phyloP scores from a whole-genome alignment of 805 yeast genomes.

The Lachancea fermentati region DNA sequence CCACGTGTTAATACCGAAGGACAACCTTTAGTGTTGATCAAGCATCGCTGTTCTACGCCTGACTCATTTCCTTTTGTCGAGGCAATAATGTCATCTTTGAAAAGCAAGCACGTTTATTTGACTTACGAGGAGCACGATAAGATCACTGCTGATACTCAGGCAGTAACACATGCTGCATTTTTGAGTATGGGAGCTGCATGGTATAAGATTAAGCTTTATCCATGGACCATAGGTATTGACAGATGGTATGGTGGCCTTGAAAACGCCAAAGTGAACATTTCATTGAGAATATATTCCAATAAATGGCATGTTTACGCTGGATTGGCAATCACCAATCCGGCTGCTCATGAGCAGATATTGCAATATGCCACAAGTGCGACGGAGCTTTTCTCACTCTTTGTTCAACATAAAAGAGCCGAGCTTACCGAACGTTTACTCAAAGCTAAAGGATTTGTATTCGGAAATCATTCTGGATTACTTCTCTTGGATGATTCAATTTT shows the following conservation, averaged over 20 bases:
- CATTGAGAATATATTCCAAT: constrained; percentile 83
- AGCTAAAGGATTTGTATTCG: constrained; percentile 76
- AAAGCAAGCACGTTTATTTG: constrained; percentile 70
- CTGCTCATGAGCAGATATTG: constrained; percentile 85
- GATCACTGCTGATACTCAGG: constrained; percentile 97
- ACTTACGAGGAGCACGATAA: constrained; percentile 87
- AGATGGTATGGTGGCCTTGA: constrained; percentile 93
- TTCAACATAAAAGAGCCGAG: constrained; percentile 57
- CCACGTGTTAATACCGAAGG: constrained; percentile 85
- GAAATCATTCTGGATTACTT: constrained; percentile 52
- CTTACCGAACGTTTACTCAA: constrained; percentile 50
- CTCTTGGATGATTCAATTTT: constrained; percentile 70
- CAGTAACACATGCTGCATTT: constrained; percentile 97
- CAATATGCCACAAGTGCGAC: constrained; percentile 85
- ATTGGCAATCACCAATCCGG: constrained; percentile 89
- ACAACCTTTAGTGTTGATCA: constrained; percentile 85
- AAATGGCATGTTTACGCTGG: constrained; percentile 99
- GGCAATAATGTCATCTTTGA: constrained; percentile 59
- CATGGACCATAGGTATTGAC: constrained; percentile 55
- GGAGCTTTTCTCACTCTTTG: constrained; percentile 77
- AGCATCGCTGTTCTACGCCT: constrained; percentile 55
- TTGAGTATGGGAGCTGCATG: constrained; percentile 96
- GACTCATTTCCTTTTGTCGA: constrained; percentile 58
- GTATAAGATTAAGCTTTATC: constrained; percentile 76
- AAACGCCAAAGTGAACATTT: constrained; percentile 90